These are phyloP conservation scores for Helotiales sp. DNA, from an alignment of 2,329 filamentous ascomycete genomes.

Conservation along the genomic window DNA sequence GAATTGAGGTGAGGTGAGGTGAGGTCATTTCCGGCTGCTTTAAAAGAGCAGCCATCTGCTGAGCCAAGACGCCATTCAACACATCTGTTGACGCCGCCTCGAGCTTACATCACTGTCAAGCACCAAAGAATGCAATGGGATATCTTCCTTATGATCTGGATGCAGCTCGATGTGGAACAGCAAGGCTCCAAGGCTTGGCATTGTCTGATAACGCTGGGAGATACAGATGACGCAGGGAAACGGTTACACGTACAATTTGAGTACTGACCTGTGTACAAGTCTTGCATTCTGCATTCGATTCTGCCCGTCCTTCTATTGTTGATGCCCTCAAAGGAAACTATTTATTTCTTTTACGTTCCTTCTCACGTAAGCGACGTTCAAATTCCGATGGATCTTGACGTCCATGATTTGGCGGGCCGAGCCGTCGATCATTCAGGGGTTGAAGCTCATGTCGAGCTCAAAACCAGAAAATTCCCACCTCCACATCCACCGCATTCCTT, in stretches of 20 bases:
- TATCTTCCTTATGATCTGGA: too few relatives aligned
- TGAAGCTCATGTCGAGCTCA: background rate
- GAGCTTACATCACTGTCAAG: background rate
- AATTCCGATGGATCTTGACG: constrained; percentile 6
- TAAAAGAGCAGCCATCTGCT: background rate
- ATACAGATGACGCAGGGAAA: background rate
- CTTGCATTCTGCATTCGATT: background rate
- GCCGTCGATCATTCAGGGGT: constrained; percentile 22
- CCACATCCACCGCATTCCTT: background rate
- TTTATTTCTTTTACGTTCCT: background rate
- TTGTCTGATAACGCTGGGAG: background rate
- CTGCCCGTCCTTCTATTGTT: background rate
- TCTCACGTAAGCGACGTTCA: background rate
- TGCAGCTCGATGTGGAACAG: background rate
- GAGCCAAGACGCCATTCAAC: background rate
- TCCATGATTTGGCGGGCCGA: constrained; percentile 21
- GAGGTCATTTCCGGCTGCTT: background rate
- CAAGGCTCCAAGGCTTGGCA: background rate
- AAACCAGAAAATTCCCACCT: constrained; percentile 3
- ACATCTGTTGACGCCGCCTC: background rate
- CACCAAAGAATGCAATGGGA: too few relatives aligned
- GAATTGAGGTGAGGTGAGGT: background rate
- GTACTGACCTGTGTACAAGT: background rate
- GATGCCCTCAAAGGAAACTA: background rate
- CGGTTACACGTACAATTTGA: background rate